These are phyloP conservation scores for Lepidium didymum DNA, from an alignment of 345 rosid genomes.

Conservation along the genomic window DNA sequence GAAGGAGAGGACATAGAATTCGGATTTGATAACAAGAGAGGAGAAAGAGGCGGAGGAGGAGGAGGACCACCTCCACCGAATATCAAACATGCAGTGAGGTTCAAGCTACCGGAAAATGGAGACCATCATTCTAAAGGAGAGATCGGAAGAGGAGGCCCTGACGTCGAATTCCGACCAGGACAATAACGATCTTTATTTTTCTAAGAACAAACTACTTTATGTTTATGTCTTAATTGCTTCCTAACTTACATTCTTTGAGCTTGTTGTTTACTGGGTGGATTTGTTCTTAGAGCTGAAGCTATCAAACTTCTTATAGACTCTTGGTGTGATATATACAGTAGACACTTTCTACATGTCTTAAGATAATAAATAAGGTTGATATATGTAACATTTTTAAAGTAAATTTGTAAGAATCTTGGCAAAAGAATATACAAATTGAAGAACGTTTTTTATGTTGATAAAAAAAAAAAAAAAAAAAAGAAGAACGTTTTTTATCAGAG, in stretches of 20 bases:
- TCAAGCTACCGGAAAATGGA: conserved; percentile 30
- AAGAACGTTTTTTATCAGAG: neutral
- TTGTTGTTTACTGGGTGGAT: neutral
- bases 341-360: neutral
- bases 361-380: neutral
- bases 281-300: conserved; percentile 14
- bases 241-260: neutral
- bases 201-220: conserved; percentile 4
- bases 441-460: conserved; percentile 7
- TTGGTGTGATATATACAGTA: neutral
- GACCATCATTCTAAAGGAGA: conserved; percentile 12
- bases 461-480: too few relatives aligned
- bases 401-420: neutral
- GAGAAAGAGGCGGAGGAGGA: conserved; percentile 11
- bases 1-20: conserved; percentile 19
- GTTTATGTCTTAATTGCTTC: neutral
- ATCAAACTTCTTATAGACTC: neutral
- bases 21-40: conserved; percentile 30
- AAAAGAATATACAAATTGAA: conserved; percentile 17
- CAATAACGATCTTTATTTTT: conserved; percentile 2
- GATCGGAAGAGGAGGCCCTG: conserved; percentile 20
- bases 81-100: conserved; percentile 32
- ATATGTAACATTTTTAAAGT: neutral
- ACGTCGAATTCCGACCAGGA: conserved; percentile 26
- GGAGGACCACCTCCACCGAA: conserved; percentile 9